Conservation (phyloP, 179 eudicot species). For the Silene vulgaris region DNA sequence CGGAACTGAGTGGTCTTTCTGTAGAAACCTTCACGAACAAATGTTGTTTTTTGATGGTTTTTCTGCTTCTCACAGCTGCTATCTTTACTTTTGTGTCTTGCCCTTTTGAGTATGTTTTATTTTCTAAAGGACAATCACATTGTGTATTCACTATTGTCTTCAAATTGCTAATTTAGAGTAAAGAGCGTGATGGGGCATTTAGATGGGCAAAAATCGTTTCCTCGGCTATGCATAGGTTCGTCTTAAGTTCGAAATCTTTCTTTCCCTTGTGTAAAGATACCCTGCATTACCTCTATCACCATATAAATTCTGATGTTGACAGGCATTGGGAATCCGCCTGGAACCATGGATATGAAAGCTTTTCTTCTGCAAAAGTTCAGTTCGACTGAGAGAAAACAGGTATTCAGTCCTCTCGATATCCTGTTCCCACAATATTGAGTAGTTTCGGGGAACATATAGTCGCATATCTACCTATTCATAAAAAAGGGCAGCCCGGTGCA, state of each 20-base stretch:
- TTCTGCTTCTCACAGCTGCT: no score
- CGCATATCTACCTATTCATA: not conserved
- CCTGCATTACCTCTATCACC: not conserved
- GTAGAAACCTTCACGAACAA: no score
- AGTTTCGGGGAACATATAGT: not conserved
- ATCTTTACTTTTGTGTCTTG: not conserved
- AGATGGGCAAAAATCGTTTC: conserved; percentile 80
- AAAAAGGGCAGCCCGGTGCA: no score
- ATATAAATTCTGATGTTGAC: conserved; percentile 10
- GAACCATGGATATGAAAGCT: conserved; percentile 93
- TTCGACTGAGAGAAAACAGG: conserved; percentile 60
- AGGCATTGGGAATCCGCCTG: conserved; percentile 97
- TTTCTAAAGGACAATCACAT: not conserved
- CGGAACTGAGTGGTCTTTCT: no score
- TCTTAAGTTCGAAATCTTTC: conserved; percentile 4
- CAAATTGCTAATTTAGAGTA: conserved; percentile 42
- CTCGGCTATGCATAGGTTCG: conserved; percentile 86
- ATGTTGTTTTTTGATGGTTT: no score
- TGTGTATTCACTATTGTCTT: not conserved
- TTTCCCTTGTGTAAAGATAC: not conserved
- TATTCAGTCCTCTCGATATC: conserved; percentile 7
- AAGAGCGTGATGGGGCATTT: conserved; percentile 79
- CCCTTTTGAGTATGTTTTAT: not conserved
- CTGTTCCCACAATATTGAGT: not conserved
- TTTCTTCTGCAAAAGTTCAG: conserved; percentile 89